Base-by-base conservation (phyloP, 177 flowering plant genomes). In the Vitis hybrid region DNA sequence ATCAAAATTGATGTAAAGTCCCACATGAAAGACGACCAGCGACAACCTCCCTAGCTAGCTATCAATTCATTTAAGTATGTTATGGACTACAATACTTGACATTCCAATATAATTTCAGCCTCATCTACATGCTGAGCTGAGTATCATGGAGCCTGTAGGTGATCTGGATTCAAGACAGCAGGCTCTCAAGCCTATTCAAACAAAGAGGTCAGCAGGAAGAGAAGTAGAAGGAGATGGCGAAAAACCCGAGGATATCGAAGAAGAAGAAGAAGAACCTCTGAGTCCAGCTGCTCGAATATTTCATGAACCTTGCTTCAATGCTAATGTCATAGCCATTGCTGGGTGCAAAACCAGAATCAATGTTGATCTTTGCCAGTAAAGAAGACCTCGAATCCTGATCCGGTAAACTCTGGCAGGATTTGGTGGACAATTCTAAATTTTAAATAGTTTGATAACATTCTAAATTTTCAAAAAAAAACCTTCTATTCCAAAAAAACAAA, bases 241-340 rank as follows among this genome's bases (percentile, higher is more conserved):
- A 2, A 24, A 9, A 7, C 40, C 40, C 6, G 40, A 32, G 40
- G 40, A 32, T 32, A 32, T 32, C 10, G 48, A 6, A 57, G 69
- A 18, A 18, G 19, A 18, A 18, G 64, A 48, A 57, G 32, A n/a
- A 14, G 70, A 85, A 64, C 87, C 87, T 5, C 49, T 82, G 24
- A 86, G 90, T 67, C 87, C 90, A 4, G 65, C 72, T 1, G 77
- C 83, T n/a, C 71, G 76, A 8, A 0, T 87, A 66, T 80, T 85
- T 66, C 87, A 87, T 49, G 74, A 71, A 32, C 82, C 84, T 2
- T 50, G 51, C 15, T 80, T 82, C 72, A 82, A 85, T 63, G 61
- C 12, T 65, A 73, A 52, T 18, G 70, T 85, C 17, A 51, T 85
- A 8, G 81, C 81, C 0, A 60, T 74, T n/a, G 59, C 83, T 76